Evolutionary conservation across 305 asterid genomes (phyloP).

Genomic region (Plantago lanceolata): DNA sequence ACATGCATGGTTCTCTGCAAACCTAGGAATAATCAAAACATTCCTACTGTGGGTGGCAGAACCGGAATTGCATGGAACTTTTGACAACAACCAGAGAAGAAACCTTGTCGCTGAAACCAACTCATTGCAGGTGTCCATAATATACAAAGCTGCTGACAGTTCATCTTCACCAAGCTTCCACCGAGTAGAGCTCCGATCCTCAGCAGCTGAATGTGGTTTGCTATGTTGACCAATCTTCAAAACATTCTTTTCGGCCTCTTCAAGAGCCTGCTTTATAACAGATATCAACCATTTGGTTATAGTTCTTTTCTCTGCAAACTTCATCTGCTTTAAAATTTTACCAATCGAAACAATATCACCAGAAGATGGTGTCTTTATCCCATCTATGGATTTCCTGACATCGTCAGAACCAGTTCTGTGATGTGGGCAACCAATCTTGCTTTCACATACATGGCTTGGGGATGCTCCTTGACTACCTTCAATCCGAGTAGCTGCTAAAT

Average conservation of each 20-base stretch:
- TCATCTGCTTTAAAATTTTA: conserved; percentile 65
- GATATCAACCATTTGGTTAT: conserved; percentile 67
- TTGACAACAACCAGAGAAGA: conserved; percentile 90
- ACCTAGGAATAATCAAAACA: conserved; percentile 54
- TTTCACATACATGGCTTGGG: conserved; percentile 91
- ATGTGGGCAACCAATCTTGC: conserved; percentile 71
- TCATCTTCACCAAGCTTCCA: conserved; percentile 98
- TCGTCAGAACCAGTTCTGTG: conserved; percentile 64
- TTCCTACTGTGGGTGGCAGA: conserved; percentile 61
- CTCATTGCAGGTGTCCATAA: conserved; percentile 84
- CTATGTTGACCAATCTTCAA: conserved; percentile 66
- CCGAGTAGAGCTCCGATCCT: conserved; percentile 50
- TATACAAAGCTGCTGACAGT: conserved; percentile 60
- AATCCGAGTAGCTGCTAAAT: conserved; percentile 89
- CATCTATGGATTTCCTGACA: conserved; percentile 49
- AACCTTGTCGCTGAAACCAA: conserved; percentile 67
- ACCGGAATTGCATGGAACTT: conserved; percentile 57
- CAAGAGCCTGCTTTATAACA: conserved; percentile 62
- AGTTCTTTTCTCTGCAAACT: conserved; percentile 65
- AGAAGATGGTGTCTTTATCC: conserved; percentile 37
- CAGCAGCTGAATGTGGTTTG: conserved; percentile 52
- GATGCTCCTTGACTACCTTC: conserved; percentile 99
- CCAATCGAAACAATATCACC: conserved; percentile 70
- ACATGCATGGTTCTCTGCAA: conserved; percentile 54
- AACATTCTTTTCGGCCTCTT: conserved; percentile 67